Evolutionary conservation across 2,329 filamentous ascomycete species (phyloP), one percentile per base, ranked within the genome.

Genomic region (Fusarium mangiferae): DNA sequence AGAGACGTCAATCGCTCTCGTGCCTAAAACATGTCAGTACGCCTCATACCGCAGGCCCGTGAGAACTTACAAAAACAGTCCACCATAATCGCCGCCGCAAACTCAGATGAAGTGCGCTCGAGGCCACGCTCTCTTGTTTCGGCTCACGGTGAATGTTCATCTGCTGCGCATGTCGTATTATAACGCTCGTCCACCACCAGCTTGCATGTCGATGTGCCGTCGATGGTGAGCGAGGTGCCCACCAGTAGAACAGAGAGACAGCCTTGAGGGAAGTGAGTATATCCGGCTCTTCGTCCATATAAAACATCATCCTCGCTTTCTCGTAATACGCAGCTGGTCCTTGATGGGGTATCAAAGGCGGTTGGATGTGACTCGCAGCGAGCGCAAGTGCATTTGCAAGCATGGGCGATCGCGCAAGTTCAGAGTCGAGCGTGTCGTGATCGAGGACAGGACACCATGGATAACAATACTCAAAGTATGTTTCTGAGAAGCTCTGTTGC

Each of bases 141-240:
- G 81, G 82, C 54, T 85, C 83, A 5, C 83, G 81, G 49, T 85
- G 84, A 12, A 85, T 76, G 42, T 83, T 84, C 76, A 85, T 81
- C 62, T 86, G 83, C 61, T 86, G 84, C 5, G 83, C 84, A 63
- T 84, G 82, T 18, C 84, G 75, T 26, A 86, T 84, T 20, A 83
- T 79, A 7, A 85, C 80, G 6, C 82, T 82, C 0, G 83, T 85
- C 84, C 84, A 85, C 84, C 84, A 85, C 84, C 83, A 85, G 28
- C 82, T 82, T 4, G 83, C 81, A 69, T 85, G 80, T 5, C 81
- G 78, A 55, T 83, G 81, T 6, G 83, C 81, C 4, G 79, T 80
- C 4, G 81, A 80, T 1, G 84, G 83, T 39, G 81, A 76, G 0
- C 80, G 77, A 12, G 84, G 82, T 7, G 83, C 82, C 84, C 83